A percentile compares a stretch with the other conserved stretches of the same genome.
phyloP scores from a whole-genome alignment of 1,284 basidiomycete genomes.

The Ceratobasidium sp. region DNA sequence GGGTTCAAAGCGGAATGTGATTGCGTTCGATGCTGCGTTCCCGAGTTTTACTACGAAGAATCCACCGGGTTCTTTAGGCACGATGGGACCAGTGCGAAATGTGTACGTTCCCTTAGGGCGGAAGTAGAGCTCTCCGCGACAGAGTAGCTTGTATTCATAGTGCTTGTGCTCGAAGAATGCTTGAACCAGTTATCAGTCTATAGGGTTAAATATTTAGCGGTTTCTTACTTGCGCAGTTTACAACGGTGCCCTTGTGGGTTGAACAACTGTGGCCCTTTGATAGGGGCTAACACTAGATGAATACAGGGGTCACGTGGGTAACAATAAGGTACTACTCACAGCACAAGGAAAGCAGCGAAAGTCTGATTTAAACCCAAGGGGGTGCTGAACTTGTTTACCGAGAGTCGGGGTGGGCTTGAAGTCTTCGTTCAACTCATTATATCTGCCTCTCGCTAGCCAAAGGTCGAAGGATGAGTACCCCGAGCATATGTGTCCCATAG shows the following conservation, averaged over 20 bases:
- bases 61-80: not conserved
- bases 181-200: not conserved
- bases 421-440: too few species aligned
- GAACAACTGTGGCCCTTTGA: slow-evolving; percentile 4
- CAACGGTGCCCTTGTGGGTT: not conserved
- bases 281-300: slow-evolving; percentile 1
- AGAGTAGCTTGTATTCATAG: not conserved
- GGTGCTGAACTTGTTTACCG: too few species aligned
- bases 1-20: not conserved
- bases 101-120: not conserved
- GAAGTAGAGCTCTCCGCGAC: not conserved
- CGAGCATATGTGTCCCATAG: too few species aligned
- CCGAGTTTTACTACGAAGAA: not conserved
- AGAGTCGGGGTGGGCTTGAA: too few species aligned
- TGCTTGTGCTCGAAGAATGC: not conserved
- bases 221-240: slow-evolving; percentile 19
- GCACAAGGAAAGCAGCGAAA: not conserved
- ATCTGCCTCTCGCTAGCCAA: too few species aligned
- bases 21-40: not conserved
- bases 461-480: too few species aligned
- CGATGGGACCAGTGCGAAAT: not conserved
- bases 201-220: not conserved
- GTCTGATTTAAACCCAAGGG: too few species aligned
- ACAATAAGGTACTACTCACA: not conserved
- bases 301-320: not conserved